Percentiles rank a stretch among this genome's conserved stretches.
phyloP scores from a whole-genome alignment of 805 yeast genomes.

The Metschnikowia drakensbergensis region DNA sequence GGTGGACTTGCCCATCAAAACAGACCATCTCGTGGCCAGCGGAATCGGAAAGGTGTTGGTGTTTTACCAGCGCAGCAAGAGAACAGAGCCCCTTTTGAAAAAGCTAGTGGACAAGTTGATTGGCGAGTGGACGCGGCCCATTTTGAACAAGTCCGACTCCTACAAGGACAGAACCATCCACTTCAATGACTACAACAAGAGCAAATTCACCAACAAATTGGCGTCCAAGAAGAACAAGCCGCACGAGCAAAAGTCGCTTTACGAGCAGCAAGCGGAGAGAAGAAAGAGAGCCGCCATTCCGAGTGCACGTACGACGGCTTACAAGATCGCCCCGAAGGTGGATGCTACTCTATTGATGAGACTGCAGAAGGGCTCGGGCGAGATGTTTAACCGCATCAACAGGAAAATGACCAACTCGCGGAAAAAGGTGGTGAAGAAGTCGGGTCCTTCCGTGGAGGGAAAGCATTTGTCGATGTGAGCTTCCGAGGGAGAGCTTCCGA shows the following conservation, averaged over 20 bases:
- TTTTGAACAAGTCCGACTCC: slow-evolving; percentile 91
- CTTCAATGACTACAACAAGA: slow-evolving; percentile 64
- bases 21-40: slow-evolving; percentile 89
- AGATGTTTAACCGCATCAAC: slow-evolving; percentile 76
- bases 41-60: slow-evolving; percentile 91
- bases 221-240: slow-evolving; percentile 27
- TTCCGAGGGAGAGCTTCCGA: too few species aligned
- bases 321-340: slow-evolving; percentile 84
- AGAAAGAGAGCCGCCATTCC: slow-evolving; percentile 96
- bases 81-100: slow-evolving; percentile 83
- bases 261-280: slow-evolving; percentile 87
- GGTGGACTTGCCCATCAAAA: slow-evolving; percentile 81
- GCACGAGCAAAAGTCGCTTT: slow-evolving; percentile 53
- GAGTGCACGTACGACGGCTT: slow-evolving; percentile 82
- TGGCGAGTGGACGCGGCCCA: slow-evolving; percentile 98
- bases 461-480: slow-evolving; percentile 44
- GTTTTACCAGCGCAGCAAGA: slow-evolving; percentile 86
- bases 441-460: slow-evolving; percentile 81
- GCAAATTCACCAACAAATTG: slow-evolving; percentile 44
- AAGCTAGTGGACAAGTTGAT: slow-evolving; percentile 85
- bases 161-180: slow-evolving; percentile 81
- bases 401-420: slow-evolving; percentile 49
- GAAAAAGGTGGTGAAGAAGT: slow-evolving; percentile 50
- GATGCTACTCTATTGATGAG: slow-evolving; percentile 47
- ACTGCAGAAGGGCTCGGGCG: slow-evolving; percentile 56